Evolutionary conservation across 2,329 filamentous ascomycete species (phyloP).

Genomic region (Apiospora koreana): DNA sequence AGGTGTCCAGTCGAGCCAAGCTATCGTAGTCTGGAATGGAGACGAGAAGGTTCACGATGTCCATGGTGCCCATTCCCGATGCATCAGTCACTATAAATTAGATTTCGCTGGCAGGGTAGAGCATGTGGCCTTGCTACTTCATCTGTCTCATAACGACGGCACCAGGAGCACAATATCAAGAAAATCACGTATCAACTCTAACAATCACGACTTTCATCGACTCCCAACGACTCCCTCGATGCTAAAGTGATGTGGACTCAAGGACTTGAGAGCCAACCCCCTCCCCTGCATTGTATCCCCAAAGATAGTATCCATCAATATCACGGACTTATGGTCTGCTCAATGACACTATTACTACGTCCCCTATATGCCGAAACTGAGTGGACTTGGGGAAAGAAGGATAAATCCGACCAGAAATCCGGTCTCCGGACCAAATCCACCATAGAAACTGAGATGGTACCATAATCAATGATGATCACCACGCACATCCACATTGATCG

Average conservation of each 20-base stretch:
- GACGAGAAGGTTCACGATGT: background rate
- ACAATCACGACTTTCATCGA: background rate
- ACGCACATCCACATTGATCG: background rate
- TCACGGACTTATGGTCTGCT: background rate
- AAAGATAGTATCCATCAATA: background rate
- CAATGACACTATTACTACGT: background rate
- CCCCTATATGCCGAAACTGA: background rate
- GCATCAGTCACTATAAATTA: background rate
- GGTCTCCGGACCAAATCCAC: background rate
- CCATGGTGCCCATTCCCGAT: background rate
- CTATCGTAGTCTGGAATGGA: background rate
- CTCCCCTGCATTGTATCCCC: background rate
- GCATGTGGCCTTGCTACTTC: background rate
- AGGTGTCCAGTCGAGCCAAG: background rate
- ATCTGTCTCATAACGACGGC: background rate
- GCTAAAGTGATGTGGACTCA: background rate
- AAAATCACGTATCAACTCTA: background rate
- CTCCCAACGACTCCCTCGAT: background rate
- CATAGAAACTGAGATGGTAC: background rate
- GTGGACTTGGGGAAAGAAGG: background rate
- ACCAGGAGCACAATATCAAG: background rate
- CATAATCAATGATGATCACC: background rate
- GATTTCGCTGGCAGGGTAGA: background rate
- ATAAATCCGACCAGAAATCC: conserved; percentile 7
- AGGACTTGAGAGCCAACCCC: no score